phyloP scores from a whole-genome alignment of 768 basidiomycete species.

The Rhodotorula kratochvilovae region DNA sequence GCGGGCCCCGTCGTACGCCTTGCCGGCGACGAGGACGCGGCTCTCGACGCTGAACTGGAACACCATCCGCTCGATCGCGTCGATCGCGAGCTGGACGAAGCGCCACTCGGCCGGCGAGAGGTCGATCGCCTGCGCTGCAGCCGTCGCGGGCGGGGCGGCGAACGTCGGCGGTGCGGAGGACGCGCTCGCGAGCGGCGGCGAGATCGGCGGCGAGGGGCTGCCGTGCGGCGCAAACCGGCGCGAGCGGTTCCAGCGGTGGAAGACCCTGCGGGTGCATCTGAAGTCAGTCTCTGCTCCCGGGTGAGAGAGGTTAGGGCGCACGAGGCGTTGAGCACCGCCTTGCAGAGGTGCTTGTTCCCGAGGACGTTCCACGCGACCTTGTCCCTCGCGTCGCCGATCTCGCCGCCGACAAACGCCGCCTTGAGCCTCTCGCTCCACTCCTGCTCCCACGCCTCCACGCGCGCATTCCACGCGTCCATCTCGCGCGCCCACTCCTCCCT shows the following conservation, averaged over 20 bases:
- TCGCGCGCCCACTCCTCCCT: neutral
- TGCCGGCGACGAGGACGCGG: neutral
- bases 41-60: neutral
- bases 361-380: neutral
- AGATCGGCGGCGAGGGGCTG: neutral
- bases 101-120: constrained; percentile 7
- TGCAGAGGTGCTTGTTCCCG: neutral
- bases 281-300: neutral
- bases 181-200: neutral
- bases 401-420: neutral
- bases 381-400: neutral
- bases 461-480: neutral
- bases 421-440: neutral
- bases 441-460: constrained; percentile 4
- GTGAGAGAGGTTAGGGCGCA: neutral
- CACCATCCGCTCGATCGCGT: neutral
- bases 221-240: neutral
- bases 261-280: neutral
- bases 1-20: neutral
- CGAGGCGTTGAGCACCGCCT: constrained; percentile 1
- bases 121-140: neutral
- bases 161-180: too few relatives aligned
- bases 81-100: neutral
- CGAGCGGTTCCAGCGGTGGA: constrained; percentile 1
- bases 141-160: too few relatives aligned